Percentiles rank a stretch among this genome's conserved stretches.
These are phyloP conservation scores for Exophiala sp. DNA, from an alignment of 2,329 filamentous ascomycete genomes.

Conservation along the genomic window DNA sequence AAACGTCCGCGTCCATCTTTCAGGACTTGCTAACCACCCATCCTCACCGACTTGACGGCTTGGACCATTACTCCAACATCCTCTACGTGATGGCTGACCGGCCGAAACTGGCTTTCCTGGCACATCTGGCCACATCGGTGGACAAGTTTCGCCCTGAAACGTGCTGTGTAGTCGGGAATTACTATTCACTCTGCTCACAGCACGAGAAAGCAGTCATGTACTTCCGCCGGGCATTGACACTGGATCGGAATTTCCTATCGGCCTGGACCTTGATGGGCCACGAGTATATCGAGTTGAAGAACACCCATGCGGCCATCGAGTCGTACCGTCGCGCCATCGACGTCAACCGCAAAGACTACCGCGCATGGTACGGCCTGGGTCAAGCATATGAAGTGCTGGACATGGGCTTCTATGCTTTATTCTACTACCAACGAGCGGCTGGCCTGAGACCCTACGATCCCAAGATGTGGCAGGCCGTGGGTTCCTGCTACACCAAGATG, in stretches of 20 bases:
- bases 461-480: constrained; percentile 98
- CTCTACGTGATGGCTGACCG: constrained; percentile 85
- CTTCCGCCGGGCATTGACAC: constrained; percentile 82
- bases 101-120: constrained; percentile 85
- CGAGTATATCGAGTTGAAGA: constrained; percentile 97
- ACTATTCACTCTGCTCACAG: constrained; percentile 87
- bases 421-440: constrained; percentile 95
- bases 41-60: constrained; percentile 69
- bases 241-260: constrained; percentile 84
- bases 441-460: constrained; percentile 91
- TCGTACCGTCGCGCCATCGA: constrained; percentile 93
- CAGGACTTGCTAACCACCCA: constrained; percentile 63
- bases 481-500: constrained; percentile 85
- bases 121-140: constrained; percentile 80
- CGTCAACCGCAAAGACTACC: constrained; percentile 90
- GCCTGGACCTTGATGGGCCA: constrained; percentile 99
- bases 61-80: constrained; percentile 97
- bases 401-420: constrained; percentile 94
- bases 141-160: constrained; percentile 97
- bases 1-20: constrained; percentile 57
- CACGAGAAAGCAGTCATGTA: constrained; percentile 98
- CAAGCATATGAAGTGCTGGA: constrained; percentile 97
- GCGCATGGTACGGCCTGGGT: constrained; percentile 94
- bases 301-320: constrained; percentile 95
- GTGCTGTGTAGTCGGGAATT: constrained; percentile 94